Evolutionary conservation across 2,329 filamentous ascomycete genomes (phyloP), one percentile per base, ranked within the genome.

Genomic region (Aspergillus sclerotialis): DNA sequence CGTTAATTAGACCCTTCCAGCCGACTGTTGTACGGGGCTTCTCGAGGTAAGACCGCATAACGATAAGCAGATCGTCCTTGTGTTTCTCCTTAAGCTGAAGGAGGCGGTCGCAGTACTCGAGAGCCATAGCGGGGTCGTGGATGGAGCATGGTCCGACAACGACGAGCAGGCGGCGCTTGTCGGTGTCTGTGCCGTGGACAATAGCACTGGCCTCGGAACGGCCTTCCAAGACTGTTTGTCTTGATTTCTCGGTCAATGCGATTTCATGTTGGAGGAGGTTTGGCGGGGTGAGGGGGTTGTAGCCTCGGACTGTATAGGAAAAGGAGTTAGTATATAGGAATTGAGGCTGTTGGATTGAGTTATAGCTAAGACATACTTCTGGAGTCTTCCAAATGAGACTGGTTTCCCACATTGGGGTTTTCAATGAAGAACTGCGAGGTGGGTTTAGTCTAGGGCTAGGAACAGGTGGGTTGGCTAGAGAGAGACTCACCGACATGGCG

Each of bases 1-100:
- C 92, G 62, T 98, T 96, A 70, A 96, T 94, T 52, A 98, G 71
- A 32, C 92, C 92, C 72, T 98, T 98, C 92, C 92, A 98, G 49
- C 92, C 92, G 17, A 96, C 87, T 0, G 92, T 98, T 17, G 92
- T 96, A 45, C 92, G 81, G 14, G 92, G 92, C 75, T 98, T 98
- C 75, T 98, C 92, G 41, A 98, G 79, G 76, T 98, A 98, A 45
- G 87, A 85, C 50, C 92, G 84, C 92, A 98, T 98, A 42, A 96
- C 83, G 49, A 98, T 93, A 51, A 94, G 74, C 24, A 98, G 75
- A 58, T 96, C 86, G 54, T 89, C 76, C 60, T 84, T 76, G 70
- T 94, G 82, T 70, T 93, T 92, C 60, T 89, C 78, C 65, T 90
- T 89, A 53, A 93, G 72, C 56, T 78, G 72, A 48, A 93, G 61